phyloP scores from a whole-genome alignment of 305 asterid species.

The Solanum hybrid region DNA sequence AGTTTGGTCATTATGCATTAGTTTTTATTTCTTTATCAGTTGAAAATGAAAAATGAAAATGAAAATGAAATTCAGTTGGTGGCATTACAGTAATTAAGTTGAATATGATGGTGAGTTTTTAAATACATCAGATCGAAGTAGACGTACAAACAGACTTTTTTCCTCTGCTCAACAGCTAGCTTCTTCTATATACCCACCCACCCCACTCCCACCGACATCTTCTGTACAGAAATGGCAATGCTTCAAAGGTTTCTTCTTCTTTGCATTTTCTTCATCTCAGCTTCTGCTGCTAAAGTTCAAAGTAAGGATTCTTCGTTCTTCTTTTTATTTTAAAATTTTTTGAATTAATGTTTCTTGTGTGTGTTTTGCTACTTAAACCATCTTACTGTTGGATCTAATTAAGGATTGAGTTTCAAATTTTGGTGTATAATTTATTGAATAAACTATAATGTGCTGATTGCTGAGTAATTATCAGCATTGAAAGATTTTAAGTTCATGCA shows the following conservation, averaged over 20 bases:
- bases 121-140: constrained; percentile 8
- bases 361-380: neutral
- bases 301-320: constrained; percentile 25
- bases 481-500: neutral
- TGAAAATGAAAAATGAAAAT: neutral
- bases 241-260: constrained; percentile 18
- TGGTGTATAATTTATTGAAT: neutral
- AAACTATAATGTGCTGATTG: neutral
- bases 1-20: neutral
- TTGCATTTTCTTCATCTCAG: constrained; percentile 41
- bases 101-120: neutral
- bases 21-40: neutral
- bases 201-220: neutral
- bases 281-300: constrained; percentile 40
- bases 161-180: constrained; percentile 11
- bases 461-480: neutral
- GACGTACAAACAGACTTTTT: constrained; percentile 2
- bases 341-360: neutral
- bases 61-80: neutral
- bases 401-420: neutral
- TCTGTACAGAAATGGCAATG: constrained; percentile 26
- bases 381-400: neutral
- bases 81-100: neutral
- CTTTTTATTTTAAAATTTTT: neutral
- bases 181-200: neutral